phyloP scores from a whole-genome alignment of 352 stramenopile genomes.

The Detonula confervacea region DNA sequence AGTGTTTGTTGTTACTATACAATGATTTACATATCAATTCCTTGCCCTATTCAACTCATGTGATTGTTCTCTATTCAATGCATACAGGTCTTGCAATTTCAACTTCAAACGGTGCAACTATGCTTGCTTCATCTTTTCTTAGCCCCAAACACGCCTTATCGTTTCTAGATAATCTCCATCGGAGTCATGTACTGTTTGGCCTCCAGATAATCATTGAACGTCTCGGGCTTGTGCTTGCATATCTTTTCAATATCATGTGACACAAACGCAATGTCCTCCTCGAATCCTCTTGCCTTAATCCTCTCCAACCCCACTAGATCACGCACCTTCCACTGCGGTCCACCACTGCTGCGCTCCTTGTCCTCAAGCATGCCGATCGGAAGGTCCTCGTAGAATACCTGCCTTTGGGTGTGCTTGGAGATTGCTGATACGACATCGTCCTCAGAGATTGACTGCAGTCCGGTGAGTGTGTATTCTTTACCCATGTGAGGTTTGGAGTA shows the following conservation, averaged over 20 bases:
- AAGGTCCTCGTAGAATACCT: conserved; percentile 53
- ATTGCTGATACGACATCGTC: conserved; percentile 41
- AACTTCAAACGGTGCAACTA: too few species aligned
- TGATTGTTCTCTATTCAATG: background rate
- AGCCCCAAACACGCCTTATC: too few species aligned
- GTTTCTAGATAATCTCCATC: too few species aligned
- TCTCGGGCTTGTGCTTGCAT: conserved; percentile 43
- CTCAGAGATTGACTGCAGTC: conserved; percentile 45
- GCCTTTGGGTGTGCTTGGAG: conserved; percentile 39
- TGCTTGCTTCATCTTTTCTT: too few species aligned
- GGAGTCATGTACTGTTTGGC: conserved; percentile 37
- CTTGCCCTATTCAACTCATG: background rate
- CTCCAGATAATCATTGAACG: conserved; percentile 49
- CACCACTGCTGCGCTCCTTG: conserved; percentile 19
- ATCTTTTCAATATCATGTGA: conserved; percentile 55
- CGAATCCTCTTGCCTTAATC: conserved; percentile 44
- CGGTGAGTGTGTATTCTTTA: conserved; percentile 55
- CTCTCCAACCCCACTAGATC: conserved; percentile 53
- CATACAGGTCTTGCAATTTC: background rate
- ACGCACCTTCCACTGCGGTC: conserved; percentile 35
- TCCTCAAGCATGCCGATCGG: conserved; percentile 40
- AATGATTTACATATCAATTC: background rate
- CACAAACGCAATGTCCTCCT: conserved; percentile 41
- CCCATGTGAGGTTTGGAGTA: conserved; percentile 35
- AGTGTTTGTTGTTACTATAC: background rate